Evolutionary conservation across 2,329 filamentous ascomycete species (phyloP), one percentile per base, ranked within the genome.

Genomic region (Neofusicoccum parvum): DNA sequence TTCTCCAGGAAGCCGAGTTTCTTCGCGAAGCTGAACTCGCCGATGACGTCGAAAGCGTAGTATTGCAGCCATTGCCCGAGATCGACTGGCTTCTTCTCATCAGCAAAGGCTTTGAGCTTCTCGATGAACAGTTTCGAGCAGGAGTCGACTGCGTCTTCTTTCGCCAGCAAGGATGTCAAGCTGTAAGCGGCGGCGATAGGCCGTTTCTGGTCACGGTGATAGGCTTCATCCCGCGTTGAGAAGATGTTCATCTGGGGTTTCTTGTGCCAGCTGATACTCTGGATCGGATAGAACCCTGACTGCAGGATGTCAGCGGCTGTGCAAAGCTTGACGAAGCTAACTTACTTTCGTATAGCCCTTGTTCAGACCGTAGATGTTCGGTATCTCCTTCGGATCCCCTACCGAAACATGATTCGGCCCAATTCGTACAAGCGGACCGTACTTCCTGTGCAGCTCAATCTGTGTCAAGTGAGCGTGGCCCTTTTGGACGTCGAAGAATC

Each of bases 331-430:
- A 11, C 7, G 5, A n/a, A 11, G 37, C 17, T 12, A 39, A 27
- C 32, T 3, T 32, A 68, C 66, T 71, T 80, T 80, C 41, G 79
- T 64, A 65, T 78, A 79, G 1, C 78, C 78, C 49, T 75, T 80
- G 14, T 77, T 76, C 56, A 79, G 74, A 39, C 91, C 91, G 69
- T 94, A 94, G 60, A 95, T 86, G 58, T 82, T 77, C 36, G 83
- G 81, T 62, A 95, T 92, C 3, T 90, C 91, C 11, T 82, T 83
- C 41, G 90, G 88, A 72, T 94, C 91, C 62, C 88, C 90, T 62
- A 96, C 81, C 60, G 89, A 92, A 69, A 95, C 83, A 70, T 95
- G 92, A 70, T 92, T 87, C 0, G 92, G 92, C 71, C 92, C 89
- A 69, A 96, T 90, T 23, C 92, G 85, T 20, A 96, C 88, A 0